Conservation (phyloP, 352 stramenopile species). For the Globisporangium parvum region DNA sequence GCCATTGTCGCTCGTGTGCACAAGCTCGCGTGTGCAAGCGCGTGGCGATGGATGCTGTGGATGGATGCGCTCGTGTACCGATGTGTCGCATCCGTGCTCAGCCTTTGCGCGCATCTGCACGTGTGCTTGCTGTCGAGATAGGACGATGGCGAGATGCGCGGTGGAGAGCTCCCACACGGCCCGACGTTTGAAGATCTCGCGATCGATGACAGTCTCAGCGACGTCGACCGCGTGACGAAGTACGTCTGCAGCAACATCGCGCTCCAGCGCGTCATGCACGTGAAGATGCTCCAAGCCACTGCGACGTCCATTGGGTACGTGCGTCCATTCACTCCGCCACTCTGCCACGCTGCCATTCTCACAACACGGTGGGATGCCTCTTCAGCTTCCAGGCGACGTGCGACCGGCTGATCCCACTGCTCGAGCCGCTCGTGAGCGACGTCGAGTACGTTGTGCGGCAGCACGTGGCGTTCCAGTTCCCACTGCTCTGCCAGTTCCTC, state of each 20-base stretch:
- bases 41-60: too few relatives aligned
- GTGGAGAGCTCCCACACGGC: constrained; percentile 26
- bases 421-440: constrained; percentile 82
- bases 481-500: constrained; percentile 72
- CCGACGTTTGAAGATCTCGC: constrained; percentile 98
- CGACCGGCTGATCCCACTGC: constrained; percentile 86
- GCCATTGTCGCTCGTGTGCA: too few relatives aligned
- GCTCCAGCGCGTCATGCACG: constrained; percentile 96
- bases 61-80: background rate
- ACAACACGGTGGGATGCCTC: constrained; percentile 5
- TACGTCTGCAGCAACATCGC: constrained; percentile 96
- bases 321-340: background rate
- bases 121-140: background rate
- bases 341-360: background rate
- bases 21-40: background rate
- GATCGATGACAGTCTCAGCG: constrained; percentile 96
- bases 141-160: constrained; percentile 19
- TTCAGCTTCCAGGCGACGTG: constrained; percentile 72
- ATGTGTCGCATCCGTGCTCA: background rate
- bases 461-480: constrained; percentile 89
- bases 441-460: constrained; percentile 94
- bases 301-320: constrained; percentile 60
- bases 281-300: constrained; percentile 94
- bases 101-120: background rate
- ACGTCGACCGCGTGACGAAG: constrained; percentile 92